Base-by-base conservation (phyloP, 192 early-diverging fungal genomes). In the Coemansia sp. region DNA sequence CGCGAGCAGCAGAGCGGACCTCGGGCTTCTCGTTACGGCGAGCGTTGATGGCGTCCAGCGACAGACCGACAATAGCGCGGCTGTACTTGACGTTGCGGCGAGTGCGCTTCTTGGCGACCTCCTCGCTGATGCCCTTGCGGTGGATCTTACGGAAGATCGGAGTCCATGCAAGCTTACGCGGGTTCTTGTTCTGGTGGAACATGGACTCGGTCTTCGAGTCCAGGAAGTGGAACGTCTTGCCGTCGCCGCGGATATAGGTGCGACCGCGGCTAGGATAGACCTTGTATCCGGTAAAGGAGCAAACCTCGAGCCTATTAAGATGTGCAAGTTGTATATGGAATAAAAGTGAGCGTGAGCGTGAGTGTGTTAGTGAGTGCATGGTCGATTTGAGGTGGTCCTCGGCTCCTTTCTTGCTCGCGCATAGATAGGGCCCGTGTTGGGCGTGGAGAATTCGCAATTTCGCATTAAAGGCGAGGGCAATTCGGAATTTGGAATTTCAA, bases 231-330 rank as follows among this genome's bases (percentile, higher is more conserved):
- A 93, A 98, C 74, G 86, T 86, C 63, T 77, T 68, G 64, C 83
- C 91, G 92, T 99, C 98, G 65, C 84, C 67, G 60, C 92, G 92
- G 76, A 99, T 90, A 79, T 88, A 99, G 64, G 92, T 87, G 89
- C 92, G 94, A 67, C 98, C 98, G 85, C 94, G 94, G 82, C 93
- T 94, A 60, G 98, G 98, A 90, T 99, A 98, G 92, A 99, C 98
- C 91, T 98, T 98, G 89, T 92, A 93, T 73, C 96, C 94, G 71
- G 96, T 97, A 85, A 99, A 98, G 78, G 92, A 90, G 89, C 96
- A 98, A 78, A 88, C 87, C 86, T 96, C 93, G 74, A 91, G 87
- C 89, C 91, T 96, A 82, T 7, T 2, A 31, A 39, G 19, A 4
- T 41, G 42, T 40, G 36, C 9, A 56, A 60, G 47, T 40, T 59